Conservation (phyloP, 768 basidiomycete genomes). For the Auricularia cornea region DNA sequence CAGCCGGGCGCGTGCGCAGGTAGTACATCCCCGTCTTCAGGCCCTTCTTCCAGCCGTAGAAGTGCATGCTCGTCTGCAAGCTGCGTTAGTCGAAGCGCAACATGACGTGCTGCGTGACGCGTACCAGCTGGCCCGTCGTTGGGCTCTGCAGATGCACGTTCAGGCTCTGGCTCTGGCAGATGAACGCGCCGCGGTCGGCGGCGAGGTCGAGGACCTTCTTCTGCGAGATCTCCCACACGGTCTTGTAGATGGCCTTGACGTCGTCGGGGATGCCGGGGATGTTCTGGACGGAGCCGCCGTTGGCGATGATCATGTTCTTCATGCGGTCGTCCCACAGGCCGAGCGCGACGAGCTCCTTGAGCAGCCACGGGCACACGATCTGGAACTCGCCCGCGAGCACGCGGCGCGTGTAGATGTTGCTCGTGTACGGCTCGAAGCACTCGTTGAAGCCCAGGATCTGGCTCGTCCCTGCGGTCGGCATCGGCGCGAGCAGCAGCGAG, state of each 20-base stretch:
- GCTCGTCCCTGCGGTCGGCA: slow-evolving; percentile 98
- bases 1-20: slow-evolving; percentile 87
- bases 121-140: slow-evolving; percentile 70
- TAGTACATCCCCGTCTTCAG: slow-evolving; percentile 98
- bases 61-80: slow-evolving; percentile 76
- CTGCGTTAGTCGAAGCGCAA: not conserved
- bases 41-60: slow-evolving; percentile 99
- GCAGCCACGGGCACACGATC: slow-evolving; percentile 96
- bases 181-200: slow-evolving; percentile 97
- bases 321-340: slow-evolving; percentile 96
- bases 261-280: slow-evolving; percentile 84
- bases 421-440: slow-evolving; percentile 98
- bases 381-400: slow-evolving; percentile 99
- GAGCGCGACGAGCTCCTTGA: slow-evolving; percentile 94
- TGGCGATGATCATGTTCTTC: slow-evolving; percentile 99
- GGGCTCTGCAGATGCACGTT: slow-evolving; percentile 90
- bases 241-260: slow-evolving; percentile 98
- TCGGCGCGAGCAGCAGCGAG: slow-evolving; percentile 87
- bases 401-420: slow-evolving; percentile 97
- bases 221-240: slow-evolving; percentile 99
- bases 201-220: slow-evolving; percentile 97
- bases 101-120: slow-evolving; percentile 21
- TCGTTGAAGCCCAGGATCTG: slow-evolving; percentile 98
- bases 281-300: slow-evolving; percentile 82
- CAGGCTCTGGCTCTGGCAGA: slow-evolving; percentile 91